Base-by-base conservation (phyloP, 2,329 filamentous ascomycete species). In the Aspergillus cejpii region DNA sequence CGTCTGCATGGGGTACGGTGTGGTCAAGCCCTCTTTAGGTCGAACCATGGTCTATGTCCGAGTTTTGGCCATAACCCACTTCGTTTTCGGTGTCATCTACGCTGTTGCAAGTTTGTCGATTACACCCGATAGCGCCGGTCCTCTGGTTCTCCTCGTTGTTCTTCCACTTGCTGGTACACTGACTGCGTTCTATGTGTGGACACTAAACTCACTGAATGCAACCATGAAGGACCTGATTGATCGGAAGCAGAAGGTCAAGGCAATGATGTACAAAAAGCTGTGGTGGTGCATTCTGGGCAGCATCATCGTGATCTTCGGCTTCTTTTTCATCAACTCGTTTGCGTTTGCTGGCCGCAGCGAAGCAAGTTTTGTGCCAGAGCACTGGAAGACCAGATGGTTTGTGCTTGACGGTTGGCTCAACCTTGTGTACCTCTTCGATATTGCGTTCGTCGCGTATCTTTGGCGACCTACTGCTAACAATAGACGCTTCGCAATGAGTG, bases 171-270 rank as follows among this genome's bases (percentile, higher is more conserved):
- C 91, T 3, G 90, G 81, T 37, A 96, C 92, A 0, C 72, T 98
- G 51, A 98, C 92, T 14, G 90, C 87, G 8, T 98, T 98, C 69
- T 98, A 98, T 67, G 87, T 98, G 49, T 98, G 92, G 92, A 98
- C 92, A 0, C 77, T 98, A 53, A 97, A 96, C 72, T 94, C 90
- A 17, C 78, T 98, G 46, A 95, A 91, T 66, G 76, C 84, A 46
- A 98, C 92, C 0, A 91, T 97, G 73, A 97, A 96, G 70, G 91
- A 97, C 60, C 78, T 98, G n/a, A 78, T 85, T 44, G 87, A 95
- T 60, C 84, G 92, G 54, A 96, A 95, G 70, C 92, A 98, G 70
- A 84, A 86, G 58, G 84, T 85, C 58, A 98, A 98, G 66, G 88
- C 90, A 38, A 69, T 80, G 68, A 98, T 98, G 94, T 98, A 97